Conservation (phyloP, 2,329 filamentous ascomycete species). For the Cylindrodendrum hubeiense region DNA sequence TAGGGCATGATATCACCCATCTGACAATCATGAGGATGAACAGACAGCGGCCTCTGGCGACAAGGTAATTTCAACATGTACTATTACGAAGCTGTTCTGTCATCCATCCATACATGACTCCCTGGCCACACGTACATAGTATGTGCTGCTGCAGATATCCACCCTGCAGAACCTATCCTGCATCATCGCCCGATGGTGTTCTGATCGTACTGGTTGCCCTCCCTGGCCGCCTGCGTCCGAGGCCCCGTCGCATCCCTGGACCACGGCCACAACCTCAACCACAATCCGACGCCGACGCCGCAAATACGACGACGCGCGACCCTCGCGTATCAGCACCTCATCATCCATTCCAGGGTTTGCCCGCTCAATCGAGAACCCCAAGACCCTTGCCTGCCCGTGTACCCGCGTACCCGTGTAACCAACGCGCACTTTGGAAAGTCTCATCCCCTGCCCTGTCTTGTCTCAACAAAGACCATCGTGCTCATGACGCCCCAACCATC, state of each 20-base stretch:
- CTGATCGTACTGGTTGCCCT: constrained; percentile 9
- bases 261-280: constrained; percentile 19
- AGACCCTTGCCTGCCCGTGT: neutral
- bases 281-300: constrained; percentile 16
- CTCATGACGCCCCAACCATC: neutral
- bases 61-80: neutral
- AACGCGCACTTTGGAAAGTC: neutral
- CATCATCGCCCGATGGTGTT: constrained; percentile 15
- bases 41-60: neutral
- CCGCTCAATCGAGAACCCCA: neutral
- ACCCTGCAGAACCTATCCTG: neutral
- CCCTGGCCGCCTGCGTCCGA: constrained; percentile 6
- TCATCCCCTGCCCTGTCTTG: neutral
- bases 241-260: constrained; percentile 13
- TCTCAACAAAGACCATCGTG: neutral
- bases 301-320: constrained; percentile 19
- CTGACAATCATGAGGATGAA: neutral
- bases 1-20: neutral
- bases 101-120: neutral
- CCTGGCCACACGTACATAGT: neutral
- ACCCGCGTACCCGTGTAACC: neutral
- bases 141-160: neutral
- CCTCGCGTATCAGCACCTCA: constrained; percentile 8
- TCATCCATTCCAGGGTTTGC: constrained; percentile 9
- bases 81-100: neutral